Conservation (phyloP, 768 basidiomycete genomes). For the Amanita subjunquillea region DNA sequence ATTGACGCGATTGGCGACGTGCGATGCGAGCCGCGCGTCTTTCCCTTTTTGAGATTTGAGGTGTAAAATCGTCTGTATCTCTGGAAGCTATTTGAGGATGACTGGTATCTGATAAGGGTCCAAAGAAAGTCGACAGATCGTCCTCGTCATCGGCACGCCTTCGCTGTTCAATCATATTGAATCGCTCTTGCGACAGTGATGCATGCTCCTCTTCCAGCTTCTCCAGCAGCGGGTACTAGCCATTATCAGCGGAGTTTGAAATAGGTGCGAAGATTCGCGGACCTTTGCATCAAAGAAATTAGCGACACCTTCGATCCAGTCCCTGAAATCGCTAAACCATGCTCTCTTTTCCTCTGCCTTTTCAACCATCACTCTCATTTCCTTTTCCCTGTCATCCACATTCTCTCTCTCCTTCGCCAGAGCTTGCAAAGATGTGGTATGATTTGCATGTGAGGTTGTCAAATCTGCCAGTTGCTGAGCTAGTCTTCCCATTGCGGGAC, state of each 20-base stretch:
- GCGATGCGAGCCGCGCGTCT: conserved; percentile 48
- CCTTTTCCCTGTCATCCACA: conserved; percentile 56
- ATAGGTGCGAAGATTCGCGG: conserved; percentile 2
- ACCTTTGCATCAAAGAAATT: conserved; percentile 89
- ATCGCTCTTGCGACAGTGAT: conserved; percentile 65
- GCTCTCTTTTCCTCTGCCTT: conserved; percentile 68
- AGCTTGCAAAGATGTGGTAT: conserved; percentile 43
- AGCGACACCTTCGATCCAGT: conserved; percentile 76
- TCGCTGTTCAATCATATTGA: conserved; percentile 57
- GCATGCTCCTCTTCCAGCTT: conserved; percentile 67
- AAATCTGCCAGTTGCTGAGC: conserved; percentile 48
- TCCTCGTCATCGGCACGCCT: conserved; percentile 71
- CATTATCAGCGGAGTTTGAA: conserved; percentile 1
- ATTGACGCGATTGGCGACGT: conserved; percentile 39
- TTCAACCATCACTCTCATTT: conserved; percentile 66
- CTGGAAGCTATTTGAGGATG: conserved; percentile 9
- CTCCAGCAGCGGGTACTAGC: conserved; percentile 69
- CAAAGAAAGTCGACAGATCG: conserved; percentile 65
- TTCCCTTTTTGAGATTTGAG: conserved; percentile 37
- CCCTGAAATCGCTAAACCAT: conserved; percentile 72
- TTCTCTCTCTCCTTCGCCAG: conserved; percentile 55
- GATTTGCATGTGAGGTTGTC: conserved; percentile 57
- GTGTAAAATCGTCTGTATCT: background rate
- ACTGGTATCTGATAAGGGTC: conserved; percentile 25
- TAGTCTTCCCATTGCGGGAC: conserved; percentile 48